These are phyloP conservation scores for Cercospora canescens DNA, from an alignment of 2,329 filamentous ascomycete species.

Conservation along the genomic window DNA sequence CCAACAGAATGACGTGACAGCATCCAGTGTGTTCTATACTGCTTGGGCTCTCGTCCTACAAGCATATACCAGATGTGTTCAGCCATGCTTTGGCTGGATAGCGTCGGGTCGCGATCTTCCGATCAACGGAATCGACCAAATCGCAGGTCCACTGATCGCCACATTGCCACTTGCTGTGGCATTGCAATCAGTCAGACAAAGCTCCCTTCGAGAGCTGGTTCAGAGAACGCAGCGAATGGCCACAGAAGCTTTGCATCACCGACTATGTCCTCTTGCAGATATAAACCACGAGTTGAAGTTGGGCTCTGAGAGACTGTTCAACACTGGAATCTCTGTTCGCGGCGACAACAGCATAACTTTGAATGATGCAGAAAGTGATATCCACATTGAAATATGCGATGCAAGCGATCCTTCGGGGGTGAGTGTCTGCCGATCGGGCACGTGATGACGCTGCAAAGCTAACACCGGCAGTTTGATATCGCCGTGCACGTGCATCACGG, in stretches of 20 bases:
- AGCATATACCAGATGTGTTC: not conserved
- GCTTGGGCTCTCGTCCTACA: not conserved
- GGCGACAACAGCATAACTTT: not conserved
- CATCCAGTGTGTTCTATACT: not conserved
- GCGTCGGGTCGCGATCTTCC: not conserved
- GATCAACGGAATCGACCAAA: conserved; percentile 1
- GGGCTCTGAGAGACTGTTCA: not conserved
- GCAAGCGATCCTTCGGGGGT: not conserved
- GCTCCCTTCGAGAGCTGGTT: not conserved
- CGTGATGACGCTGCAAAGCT: not conserved
- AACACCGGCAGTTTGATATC: not conserved
- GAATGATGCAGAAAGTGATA: not conserved
- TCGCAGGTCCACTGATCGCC: conserved; percentile 34
- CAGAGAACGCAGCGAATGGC: not conserved
- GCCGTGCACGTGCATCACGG: not conserved
- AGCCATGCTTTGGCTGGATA: not conserved
- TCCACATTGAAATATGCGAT: not conserved
- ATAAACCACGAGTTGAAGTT: not conserved
- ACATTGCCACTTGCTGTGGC: not conserved
- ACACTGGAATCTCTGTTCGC: not conserved
- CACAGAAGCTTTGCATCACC: not conserved
- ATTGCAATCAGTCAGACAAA: not conserved
- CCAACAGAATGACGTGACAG: not conserved
- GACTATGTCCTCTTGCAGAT: not conserved
- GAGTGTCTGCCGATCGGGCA: not conserved